Evolutionary conservation across 2,329 filamentous ascomycete species (phyloP), one percentile per base, ranked within the genome.

Genomic region (Penicillium griseofulvum): DNA sequence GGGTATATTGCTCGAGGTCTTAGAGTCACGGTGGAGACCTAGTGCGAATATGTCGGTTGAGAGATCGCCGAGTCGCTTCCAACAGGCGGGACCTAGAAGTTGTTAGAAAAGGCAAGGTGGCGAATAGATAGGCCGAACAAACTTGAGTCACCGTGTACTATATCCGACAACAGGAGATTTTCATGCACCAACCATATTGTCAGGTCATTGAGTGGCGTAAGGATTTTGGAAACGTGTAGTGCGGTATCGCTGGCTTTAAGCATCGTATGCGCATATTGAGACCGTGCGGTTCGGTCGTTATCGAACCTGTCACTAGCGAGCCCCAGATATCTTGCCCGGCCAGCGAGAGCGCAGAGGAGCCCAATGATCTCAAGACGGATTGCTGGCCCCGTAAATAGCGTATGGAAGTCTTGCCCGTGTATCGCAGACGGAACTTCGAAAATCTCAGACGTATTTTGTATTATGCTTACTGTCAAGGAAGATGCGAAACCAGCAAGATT

Each of bases 361-460:
- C 71, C 75, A 11, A 77, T 65, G 5, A 70, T 71, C 34, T 78
- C 75, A 5, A 77, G 59, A 1, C 75, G 71, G 34, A 76, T 57
- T 17, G 70, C 67, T 14, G 66, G 60, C 0, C 74, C 74, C 0
- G 73, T 76, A 51, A 70, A 76, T 1, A 75, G 54, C 16, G 64
- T 65, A 53, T 74, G 68, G 42, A 78, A 77, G 10, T 72, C 67
- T 14, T 60, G 55, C 1, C 71, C 70, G 34, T 68, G 63, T 1
- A 65, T 60, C 1, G 55, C 59, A 3, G 60, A 17, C 1, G 68
- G 57, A 16, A 71, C 48, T 3, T 61, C 48, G 7, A 71, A 61
- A 16, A 38, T 44, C 16, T 63, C 56, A 2, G 60, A 52, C 0
- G 69, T 72, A 37, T 69, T 73, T 44, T 67, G 56, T 26, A 71